These are phyloP conservation scores for Thermoascus crustaceus DNA, from an alignment of 2,329 filamentous ascomycete genomes.

Conservation along the genomic window DNA sequence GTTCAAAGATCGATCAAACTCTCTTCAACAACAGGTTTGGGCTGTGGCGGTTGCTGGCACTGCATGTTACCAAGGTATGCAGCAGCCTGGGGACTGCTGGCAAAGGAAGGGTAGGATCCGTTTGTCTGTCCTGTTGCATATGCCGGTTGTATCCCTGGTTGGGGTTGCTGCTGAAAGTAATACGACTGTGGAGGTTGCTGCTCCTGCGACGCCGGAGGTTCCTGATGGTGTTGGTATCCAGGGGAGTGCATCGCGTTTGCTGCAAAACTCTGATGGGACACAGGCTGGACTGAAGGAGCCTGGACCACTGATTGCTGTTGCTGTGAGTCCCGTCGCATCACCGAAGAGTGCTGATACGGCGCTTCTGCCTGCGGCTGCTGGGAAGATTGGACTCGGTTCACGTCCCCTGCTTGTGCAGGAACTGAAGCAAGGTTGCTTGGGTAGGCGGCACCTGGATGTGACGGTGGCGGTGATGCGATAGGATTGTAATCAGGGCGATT, in stretches of 20 bases:
- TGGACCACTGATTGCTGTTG: constrained; percentile 14
- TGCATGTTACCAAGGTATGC: constrained; percentile 11
- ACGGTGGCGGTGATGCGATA: constrained; percentile 14
- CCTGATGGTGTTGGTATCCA: constrained; percentile 10
- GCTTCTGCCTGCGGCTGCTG: constrained; percentile 12
- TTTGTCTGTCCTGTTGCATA: constrained; percentile 12
- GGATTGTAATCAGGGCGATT: constrained; percentile 12
- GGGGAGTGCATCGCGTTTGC: constrained; percentile 11
- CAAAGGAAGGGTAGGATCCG: constrained; percentile 9
- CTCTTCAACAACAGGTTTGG: constrained; percentile 21
- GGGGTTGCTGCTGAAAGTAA: constrained; percentile 14
- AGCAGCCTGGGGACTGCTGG: constrained; percentile 13
- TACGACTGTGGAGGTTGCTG: constrained; percentile 13
- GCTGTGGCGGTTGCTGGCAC: constrained; percentile 13
- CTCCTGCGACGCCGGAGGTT: constrained; percentile 8
- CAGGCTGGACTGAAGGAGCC: constrained; percentile 6
- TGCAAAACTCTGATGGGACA: constrained; percentile 11
- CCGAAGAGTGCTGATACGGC: constrained; percentile 15
- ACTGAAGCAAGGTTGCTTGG: constrained; percentile 11
- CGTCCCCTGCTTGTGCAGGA: constrained; percentile 7
- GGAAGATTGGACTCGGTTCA: constrained; percentile 9
- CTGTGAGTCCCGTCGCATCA: constrained; percentile 15
- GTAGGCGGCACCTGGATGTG: constrained; percentile 11
- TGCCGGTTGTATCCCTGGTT: constrained; percentile 7
- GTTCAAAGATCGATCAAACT: constrained; percentile 24